A percentile compares a stretch with the other conserved stretches of the same genome.
Conservation (phyloP, 495 filamentous ascomycete species). For the Cercophora sp. region DNA sequence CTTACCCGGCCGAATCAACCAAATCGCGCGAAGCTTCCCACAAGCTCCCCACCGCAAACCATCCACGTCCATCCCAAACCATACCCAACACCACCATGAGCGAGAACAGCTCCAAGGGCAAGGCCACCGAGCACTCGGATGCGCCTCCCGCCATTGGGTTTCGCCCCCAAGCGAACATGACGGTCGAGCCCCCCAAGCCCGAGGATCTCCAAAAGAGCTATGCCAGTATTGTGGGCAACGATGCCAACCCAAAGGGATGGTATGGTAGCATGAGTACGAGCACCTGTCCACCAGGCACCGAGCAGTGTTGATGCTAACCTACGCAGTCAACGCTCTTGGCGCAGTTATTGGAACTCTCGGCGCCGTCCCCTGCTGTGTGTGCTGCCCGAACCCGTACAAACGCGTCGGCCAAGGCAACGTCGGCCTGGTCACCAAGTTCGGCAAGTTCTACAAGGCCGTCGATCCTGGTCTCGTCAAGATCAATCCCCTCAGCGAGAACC, state of each 20-base stretch:
- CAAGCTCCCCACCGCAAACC: too few species aligned
- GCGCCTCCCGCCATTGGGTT: constrained; percentile 30
- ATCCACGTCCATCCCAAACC: too few species aligned
- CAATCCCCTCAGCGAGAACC: constrained; percentile 89
- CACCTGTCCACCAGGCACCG: too few species aligned
- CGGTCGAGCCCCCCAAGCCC: constrained; percentile 73
- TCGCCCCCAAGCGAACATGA: constrained; percentile 52
- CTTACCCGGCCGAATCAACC: too few species aligned
- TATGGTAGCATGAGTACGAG: constrained; percentile 81
- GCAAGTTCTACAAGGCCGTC: constrained; percentile 92
- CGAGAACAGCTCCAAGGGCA: constrained; percentile 24
- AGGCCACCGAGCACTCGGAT: constrained; percentile 14
- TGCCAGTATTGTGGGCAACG: constrained; percentile 69
- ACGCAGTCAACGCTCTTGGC: constrained; percentile 69
- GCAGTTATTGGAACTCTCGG: constrained; percentile 72
- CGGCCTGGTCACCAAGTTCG: constrained; percentile 91
- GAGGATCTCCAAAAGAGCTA: constrained; percentile 89
- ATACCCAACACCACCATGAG: too few species aligned
- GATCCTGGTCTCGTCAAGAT: constrained; percentile 97
- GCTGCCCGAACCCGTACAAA: constrained; percentile 96
- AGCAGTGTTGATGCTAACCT: constrained; percentile 3
- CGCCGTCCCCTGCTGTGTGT: constrained; percentile 87
- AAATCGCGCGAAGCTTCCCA: too few species aligned
- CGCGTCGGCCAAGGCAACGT: constrained; percentile 90
- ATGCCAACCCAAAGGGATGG: constrained; percentile 77